These are phyloP conservation scores for Penicillium sp. DNA, from an alignment of 2,329 filamentous ascomycete genomes.

Conservation along the genomic window DNA sequence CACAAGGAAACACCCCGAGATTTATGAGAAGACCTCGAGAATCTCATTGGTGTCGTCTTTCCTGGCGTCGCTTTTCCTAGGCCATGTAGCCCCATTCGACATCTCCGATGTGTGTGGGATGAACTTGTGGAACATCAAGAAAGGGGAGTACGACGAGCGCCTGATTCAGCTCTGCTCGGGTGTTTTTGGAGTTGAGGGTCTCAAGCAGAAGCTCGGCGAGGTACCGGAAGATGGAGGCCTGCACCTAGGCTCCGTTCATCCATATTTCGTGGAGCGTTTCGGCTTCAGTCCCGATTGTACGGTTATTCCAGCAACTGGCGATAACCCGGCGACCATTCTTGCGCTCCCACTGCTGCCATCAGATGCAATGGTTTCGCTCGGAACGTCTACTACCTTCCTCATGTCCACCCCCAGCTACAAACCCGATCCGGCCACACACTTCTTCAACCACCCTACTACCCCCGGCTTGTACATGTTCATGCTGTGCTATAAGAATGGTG, in stretches of 20 bases:
- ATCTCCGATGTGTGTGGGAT: conserved; percentile 94
- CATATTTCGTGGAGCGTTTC: conserved; percentile 77
- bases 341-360: conserved; percentile 81
- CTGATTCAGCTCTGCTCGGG: conserved; percentile 76
- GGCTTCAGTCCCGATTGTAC: conserved; percentile 74
- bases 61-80: conserved; percentile 85
- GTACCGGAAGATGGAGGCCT: conserved; percentile 78
- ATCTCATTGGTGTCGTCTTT: conserved; percentile 97
- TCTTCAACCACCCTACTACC: conserved; percentile 96
- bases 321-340: conserved; percentile 94
- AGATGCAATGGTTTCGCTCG: conserved; percentile 91
- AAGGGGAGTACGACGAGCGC: conserved; percentile 69
- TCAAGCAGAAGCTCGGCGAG: conserved; percentile 76
- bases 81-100: conserved; percentile 82
- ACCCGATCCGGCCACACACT: conserved; percentile 88
- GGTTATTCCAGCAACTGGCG: conserved; percentile 85
- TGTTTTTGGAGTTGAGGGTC: conserved; percentile 59
- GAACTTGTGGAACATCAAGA: conserved; percentile 90
- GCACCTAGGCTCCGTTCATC: conserved; percentile 70
- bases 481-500: conserved; percentile 99
- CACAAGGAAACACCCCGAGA: conserved; percentile 72
- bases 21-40: conserved; percentile 75
- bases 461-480: conserved; percentile 97
- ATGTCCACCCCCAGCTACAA: conserved; percentile 94
- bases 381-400: conserved; percentile 93